phyloP scores from a whole-genome alignment of 176 grass and related monocot genomes.

The Olyra latifolia region DNA sequence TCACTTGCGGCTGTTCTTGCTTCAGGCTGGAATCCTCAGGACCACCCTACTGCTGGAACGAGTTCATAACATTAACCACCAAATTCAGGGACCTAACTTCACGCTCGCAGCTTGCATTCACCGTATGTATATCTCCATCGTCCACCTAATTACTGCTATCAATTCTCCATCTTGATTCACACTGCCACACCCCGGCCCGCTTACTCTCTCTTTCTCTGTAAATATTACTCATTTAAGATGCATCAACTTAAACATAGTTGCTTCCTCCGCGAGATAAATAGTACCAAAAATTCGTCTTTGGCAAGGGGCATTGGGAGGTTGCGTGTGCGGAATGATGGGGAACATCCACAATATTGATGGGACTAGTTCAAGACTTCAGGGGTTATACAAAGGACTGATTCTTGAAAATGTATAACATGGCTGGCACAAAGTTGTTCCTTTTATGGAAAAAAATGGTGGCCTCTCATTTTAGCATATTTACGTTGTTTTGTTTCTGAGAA shows the following conservation, averaged over 20 bases:
- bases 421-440: background rate
- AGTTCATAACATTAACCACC: slow-evolving; percentile 70
- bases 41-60: slow-evolving; percentile 75
- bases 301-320: background rate
- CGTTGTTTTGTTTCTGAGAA: background rate
- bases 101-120: slow-evolving; percentile 79
- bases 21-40: slow-evolving; percentile 78
- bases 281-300: background rate
- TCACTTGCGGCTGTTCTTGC: no score
- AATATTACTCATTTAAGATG: background rate
- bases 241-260: background rate
- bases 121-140: slow-evolving; percentile 41
- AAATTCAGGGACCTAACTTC: slow-evolving; percentile 97
- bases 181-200: background rate
- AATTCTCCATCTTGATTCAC: background rate
- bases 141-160: background rate
- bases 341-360: background rate
- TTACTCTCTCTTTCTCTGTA: background rate
- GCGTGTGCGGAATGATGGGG: background rate
- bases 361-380: background rate
- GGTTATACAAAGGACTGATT: background rate
- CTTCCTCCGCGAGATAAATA: background rate
- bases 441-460: background rate
- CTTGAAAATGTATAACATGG: background rate
- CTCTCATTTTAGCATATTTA: background rate